Evolutionary conservation across 768 basidiomycete genomes (phyloP).

Genomic region (Suillus tomentosus): DNA sequence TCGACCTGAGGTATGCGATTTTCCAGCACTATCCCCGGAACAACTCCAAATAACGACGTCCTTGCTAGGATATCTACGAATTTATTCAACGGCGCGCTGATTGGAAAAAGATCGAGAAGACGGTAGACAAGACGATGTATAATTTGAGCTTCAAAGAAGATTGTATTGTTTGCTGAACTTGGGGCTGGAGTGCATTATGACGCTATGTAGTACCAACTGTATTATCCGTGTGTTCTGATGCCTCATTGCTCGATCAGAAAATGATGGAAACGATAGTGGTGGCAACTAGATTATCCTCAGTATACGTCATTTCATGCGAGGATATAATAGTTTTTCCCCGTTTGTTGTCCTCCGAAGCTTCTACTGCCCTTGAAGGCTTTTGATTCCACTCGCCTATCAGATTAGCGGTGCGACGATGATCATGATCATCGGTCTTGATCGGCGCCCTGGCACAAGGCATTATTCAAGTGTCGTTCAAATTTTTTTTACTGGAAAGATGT

Average conservation of each 20-base stretch:
- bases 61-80: conserved; percentile 82
- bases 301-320: no score
- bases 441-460: no score
- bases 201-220: not conserved
- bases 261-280: not conserved
- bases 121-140: conserved; percentile 94
- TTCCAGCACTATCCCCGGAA: not conserved
- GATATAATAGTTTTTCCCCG: no score
- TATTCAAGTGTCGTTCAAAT: no score
- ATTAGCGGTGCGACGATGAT: no score
- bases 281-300: not conserved
- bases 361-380: no score
- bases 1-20: conserved; percentile 74
- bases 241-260: not conserved
- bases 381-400: no score
- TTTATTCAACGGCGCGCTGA: conserved; percentile 93
- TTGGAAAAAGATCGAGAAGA: conserved; percentile 99
- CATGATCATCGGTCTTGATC: no score
- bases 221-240: no score
- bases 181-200: not conserved
- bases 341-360: no score
- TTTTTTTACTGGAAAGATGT: no score
- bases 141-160: conserved; percentile 93
- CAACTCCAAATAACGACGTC: not conserved
- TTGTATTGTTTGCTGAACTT: conserved; percentile 53